A percentile compares a stretch with the other conserved stretches of the same genome.
Evolutionary conservation across 148 eudicot species (phyloP).

Genomic region (Arbutus unedo): DNA sequence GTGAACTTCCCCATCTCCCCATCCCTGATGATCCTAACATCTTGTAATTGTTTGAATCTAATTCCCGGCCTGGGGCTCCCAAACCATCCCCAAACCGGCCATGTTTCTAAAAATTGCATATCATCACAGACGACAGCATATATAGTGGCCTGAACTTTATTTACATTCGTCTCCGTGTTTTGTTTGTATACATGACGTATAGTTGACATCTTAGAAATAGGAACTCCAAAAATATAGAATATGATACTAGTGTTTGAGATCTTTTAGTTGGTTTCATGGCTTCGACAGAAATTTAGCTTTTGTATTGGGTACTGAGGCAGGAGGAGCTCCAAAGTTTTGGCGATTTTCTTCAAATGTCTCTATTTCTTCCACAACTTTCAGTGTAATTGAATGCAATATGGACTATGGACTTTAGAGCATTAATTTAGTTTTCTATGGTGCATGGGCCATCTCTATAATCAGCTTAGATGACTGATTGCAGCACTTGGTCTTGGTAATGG

Average conservation of each 20-base stretch:
- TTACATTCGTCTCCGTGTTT: no score
- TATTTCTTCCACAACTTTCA: not conserved
- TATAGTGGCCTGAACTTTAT: not conserved
- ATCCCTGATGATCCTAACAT: not conserved
- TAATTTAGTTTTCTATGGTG: not conserved
- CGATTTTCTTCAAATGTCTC: not conserved
- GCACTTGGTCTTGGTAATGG: not conserved
- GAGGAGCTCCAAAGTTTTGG: not conserved
- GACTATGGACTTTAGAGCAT: not conserved
- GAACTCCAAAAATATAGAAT: not conserved
- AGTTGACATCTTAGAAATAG: not conserved
- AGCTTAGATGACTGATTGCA: not conserved
- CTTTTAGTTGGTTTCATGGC: conserved; percentile 2
- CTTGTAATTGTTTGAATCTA: not conserved
- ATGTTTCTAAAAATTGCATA: not conserved
- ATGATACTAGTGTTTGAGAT: not conserved
- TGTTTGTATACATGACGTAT: not conserved
- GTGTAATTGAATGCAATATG: not conserved
- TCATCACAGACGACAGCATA: not conserved
- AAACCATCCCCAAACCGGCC: not conserved
- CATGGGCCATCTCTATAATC: not conserved
- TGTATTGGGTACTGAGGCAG: not conserved
- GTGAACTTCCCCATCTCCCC: not conserved
- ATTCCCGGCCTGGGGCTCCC: not conserved
- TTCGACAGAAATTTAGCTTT: not conserved